These are phyloP conservation scores for Fusarium nelsonii DNA, from an alignment of 2,329 filamentous ascomycete genomes.

Conservation along the genomic window DNA sequence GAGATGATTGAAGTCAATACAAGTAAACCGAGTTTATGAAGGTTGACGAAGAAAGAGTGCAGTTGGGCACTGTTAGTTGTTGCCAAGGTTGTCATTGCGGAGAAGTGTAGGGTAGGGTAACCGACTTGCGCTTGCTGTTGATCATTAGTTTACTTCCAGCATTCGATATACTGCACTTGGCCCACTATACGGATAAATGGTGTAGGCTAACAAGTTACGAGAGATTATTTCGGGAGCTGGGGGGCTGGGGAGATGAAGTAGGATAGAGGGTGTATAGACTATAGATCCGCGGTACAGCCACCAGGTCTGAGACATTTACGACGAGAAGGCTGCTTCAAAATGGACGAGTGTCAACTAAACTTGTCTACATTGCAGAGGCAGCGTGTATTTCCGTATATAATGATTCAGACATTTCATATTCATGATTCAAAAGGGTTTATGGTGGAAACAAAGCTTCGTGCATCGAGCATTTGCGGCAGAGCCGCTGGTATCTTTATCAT, in stretches of 20 bases:
- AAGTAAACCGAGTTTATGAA: not conserved
- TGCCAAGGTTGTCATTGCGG: slow-evolving; percentile 31
- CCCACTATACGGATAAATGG: not conserved
- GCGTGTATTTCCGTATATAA: not conserved
- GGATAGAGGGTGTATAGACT: too few relatives aligned
- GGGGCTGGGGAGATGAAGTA: not conserved
- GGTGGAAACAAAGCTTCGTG: slow-evolving; percentile 9
- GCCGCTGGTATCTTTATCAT: slow-evolving; percentile 45
- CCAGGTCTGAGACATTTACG: too few relatives aligned
- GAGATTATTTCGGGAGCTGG: not conserved
- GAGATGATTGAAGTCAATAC: not conserved
- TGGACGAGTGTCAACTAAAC: not conserved
- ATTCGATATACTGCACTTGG: not conserved
- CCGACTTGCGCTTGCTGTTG: not conserved
- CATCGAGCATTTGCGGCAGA: slow-evolving; percentile 39
- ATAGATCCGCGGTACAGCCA: too few relatives aligned
- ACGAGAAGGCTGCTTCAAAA: too few relatives aligned
- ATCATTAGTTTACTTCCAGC: not conserved
- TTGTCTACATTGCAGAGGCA: too few relatives aligned
- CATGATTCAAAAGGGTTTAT: not conserved
- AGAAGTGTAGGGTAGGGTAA: slow-evolving; percentile 37
- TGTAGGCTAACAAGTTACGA: not conserved
- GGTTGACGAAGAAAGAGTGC: slow-evolving; percentile 7
- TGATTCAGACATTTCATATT: not conserved
- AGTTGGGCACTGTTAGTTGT: slow-evolving; percentile 12